phyloP scores from a whole-genome alignment of 176 grass and related monocot species.

The Musa beccarii region DNA sequence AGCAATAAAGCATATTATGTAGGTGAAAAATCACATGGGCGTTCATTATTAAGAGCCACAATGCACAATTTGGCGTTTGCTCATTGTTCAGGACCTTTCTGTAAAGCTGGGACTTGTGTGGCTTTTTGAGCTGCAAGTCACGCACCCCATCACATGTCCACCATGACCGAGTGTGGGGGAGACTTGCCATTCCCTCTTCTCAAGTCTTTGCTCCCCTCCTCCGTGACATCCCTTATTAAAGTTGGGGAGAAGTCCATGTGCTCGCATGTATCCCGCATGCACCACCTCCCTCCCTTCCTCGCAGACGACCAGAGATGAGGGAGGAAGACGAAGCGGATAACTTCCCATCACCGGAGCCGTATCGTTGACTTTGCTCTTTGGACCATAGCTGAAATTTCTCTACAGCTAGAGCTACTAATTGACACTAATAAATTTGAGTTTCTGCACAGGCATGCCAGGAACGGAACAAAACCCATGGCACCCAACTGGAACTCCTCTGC shows the following conservation, averaged over 20 bases:
- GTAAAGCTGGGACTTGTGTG: not conserved
- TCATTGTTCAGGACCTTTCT: not conserved
- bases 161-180: not conserved
- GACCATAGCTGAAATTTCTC: not conserved
- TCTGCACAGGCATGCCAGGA: not conserved
- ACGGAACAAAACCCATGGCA: not conserved
- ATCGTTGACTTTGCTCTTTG: not conserved
- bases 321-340: not conserved
- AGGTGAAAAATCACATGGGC: conserved; percentile 1
- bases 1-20: not conserved
- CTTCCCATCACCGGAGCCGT: too few relatives aligned
- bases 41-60: not conserved
- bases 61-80: not conserved
- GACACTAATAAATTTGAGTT: not conserved
- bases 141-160: not conserved
- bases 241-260: not conserved
- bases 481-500: not conserved
- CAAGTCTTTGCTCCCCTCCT: not conserved
- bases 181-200: not conserved
- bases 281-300: not conserved
- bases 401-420: too few relatives aligned
- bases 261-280: not conserved
- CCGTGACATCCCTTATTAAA: not conserved
- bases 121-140: conserved; percentile 1
- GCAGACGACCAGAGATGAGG: not conserved